Evolutionary conservation across 2,329 filamentous ascomycete species (phyloP).

Genomic region (Mariannaea sp.): DNA sequence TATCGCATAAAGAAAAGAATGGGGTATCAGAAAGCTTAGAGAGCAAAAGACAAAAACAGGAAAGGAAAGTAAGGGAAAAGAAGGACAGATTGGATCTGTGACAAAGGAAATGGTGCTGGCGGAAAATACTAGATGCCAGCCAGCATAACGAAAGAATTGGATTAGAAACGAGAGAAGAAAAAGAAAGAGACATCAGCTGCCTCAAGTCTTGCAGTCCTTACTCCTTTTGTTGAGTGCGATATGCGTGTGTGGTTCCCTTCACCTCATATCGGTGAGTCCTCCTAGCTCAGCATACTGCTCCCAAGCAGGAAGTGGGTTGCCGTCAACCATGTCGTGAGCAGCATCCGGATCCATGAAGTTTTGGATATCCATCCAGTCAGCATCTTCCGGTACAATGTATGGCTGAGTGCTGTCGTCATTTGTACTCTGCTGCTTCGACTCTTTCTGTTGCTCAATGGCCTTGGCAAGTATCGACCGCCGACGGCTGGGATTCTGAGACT

Average conservation of each 20-base stretch:
- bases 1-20: slow-evolving; percentile 20
- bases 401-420: slow-evolving; percentile 37
- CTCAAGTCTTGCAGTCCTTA: not conserved
- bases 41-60: too few species aligned
- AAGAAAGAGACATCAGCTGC: not conserved
- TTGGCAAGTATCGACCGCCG: slow-evolving; percentile 4
- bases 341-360: slow-evolving; percentile 40
- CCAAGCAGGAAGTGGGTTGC: slow-evolving; percentile 46
- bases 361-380: slow-evolving; percentile 47
- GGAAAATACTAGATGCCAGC: slow-evolving; percentile 1
- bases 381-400: slow-evolving; percentile 37
- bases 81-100: not conserved
- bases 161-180: slow-evolving; percentile 14
- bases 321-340: slow-evolving; percentile 21
- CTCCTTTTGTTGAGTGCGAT: too few species aligned
- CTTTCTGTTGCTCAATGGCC: not conserved
- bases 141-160: not conserved
- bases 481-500: not conserved
- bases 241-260: slow-evolving; percentile 15
- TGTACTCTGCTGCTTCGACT: not conserved
- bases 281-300: slow-evolving; percentile 54
- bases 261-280: slow-evolving; percentile 48
- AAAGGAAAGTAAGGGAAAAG: slow-evolving; percentile 11
- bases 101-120: slow-evolving; percentile 9
- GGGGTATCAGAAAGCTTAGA: slow-evolving; percentile 35